Evolutionary conservation across 306 rosid species (phyloP).

Genomic region (Delonix regia): DNA sequence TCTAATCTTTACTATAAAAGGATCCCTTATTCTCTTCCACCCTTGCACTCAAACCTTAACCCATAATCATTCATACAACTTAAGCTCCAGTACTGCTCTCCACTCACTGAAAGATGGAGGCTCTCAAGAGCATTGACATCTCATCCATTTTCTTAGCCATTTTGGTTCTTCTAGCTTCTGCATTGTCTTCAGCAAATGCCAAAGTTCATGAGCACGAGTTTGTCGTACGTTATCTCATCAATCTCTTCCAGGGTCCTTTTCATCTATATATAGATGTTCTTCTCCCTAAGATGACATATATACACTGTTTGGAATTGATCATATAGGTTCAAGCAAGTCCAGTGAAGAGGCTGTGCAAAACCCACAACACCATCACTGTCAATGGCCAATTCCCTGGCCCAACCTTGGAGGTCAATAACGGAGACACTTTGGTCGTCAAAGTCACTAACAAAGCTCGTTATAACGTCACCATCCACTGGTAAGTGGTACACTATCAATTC

Average conservation of each 20-base stretch:
- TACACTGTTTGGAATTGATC: not conserved
- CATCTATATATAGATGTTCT: not conserved
- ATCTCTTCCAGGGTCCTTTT: not conserved
- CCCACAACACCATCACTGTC: constrained; percentile 77
- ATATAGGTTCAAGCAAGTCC: constrained; percentile 79
- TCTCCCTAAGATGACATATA: not conserved
- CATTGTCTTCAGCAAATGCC: constrained; percentile 57
- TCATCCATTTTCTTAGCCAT: constrained; percentile 39
- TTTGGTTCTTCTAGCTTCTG: constrained; percentile 61
- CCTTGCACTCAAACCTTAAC: constrained; percentile 36
- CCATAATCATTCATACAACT: not conserved
- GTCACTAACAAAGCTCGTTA: constrained; percentile 85
- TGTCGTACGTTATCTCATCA: constrained; percentile 56
- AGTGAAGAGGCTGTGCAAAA: constrained; percentile 99
- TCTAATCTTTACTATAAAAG: constrained; percentile 49
- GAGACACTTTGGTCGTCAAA: constrained; percentile 80
- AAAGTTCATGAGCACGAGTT: constrained; percentile 68
- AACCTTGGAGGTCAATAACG: constrained; percentile 78
- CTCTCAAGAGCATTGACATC: constrained; percentile 32
- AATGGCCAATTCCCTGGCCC: constrained; percentile 95
- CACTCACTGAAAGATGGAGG: constrained; percentile 35
- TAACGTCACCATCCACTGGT: constrained; percentile 93
- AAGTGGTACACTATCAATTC: constrained; percentile 11
- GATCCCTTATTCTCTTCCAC: constrained; percentile 20
- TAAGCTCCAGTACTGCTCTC: not conserved